Conservation (phyloP, 805 yeast species). For the Teunomyces stri region DNA sequence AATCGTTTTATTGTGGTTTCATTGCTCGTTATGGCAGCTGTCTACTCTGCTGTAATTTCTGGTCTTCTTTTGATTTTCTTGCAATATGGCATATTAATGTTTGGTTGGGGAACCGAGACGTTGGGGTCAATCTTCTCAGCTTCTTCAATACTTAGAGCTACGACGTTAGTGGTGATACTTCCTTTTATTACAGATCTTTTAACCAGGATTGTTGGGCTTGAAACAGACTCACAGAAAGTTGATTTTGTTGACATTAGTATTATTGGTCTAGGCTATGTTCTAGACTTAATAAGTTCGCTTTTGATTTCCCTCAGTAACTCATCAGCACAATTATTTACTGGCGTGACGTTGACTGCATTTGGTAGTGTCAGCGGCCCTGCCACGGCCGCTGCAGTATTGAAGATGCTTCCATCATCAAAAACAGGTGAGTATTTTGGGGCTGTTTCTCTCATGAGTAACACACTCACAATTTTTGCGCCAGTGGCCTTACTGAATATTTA, state of each 20-base stretch:
- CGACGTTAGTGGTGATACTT: constrained; percentile 14
- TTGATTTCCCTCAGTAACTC: constrained; percentile 7
- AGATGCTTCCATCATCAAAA: constrained; percentile 54
- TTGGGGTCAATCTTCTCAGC: constrained; percentile 16
- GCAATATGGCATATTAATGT: constrained; percentile 17
- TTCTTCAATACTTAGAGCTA: constrained; percentile 14
- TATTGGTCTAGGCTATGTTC: not conserved
- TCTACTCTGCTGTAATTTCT: not conserved
- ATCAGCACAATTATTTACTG: constrained; percentile 3
- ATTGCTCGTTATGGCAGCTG: not conserved
- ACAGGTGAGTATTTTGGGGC: constrained; percentile 76
- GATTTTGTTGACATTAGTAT: constrained; percentile 1
- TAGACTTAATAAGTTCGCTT: constrained; percentile 13
- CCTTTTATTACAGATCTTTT: constrained; percentile 14
- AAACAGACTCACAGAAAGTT: not conserved
- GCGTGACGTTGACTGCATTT: constrained; percentile 3
- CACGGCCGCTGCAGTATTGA: constrained; percentile 55
- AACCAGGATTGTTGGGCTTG: not conserved
- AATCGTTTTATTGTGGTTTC: not conserved
- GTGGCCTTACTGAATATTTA: constrained; percentile 48
- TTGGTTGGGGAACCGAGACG: constrained; percentile 17
- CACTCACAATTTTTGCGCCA: constrained; percentile 49
- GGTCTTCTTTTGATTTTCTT: constrained; percentile 6
- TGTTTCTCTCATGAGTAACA: constrained; percentile 54
- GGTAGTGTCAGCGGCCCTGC: constrained; percentile 56